These are phyloP conservation scores for Amaranthus hypochondriacus DNA, from an alignment of 148 eudicot genomes.

Conservation along the genomic window DNA sequence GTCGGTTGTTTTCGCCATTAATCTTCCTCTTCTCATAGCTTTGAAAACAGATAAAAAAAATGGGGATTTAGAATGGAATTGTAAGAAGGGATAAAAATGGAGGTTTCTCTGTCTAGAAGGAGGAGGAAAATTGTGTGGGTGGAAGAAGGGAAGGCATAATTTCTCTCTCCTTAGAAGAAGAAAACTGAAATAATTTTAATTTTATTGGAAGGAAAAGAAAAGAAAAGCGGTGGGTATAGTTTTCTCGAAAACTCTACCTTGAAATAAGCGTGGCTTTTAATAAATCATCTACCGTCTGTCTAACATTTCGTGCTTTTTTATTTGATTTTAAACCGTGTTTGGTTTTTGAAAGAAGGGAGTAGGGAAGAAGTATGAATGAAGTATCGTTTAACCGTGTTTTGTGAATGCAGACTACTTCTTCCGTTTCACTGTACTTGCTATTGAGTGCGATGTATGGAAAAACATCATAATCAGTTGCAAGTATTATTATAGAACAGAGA, in stretches of 20 bases:
- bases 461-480: no score
- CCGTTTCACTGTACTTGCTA: no score
- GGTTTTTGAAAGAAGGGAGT: no score
- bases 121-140: slow-evolving; percentile 21
- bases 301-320: no score
- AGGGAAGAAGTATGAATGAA: no score
- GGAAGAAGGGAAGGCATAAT: slow-evolving; percentile 21
- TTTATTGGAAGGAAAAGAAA: not conserved
- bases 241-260: slow-evolving; percentile 13
- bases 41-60: slow-evolving; percentile 1
- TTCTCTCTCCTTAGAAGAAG: slow-evolving; percentile 16
- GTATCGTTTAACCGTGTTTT: no score
- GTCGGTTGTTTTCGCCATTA: slow-evolving; percentile 3
- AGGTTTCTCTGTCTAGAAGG: not conserved
- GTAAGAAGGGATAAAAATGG: not conserved
- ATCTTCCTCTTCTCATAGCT: slow-evolving; percentile 27
- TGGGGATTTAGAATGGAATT: not conserved
- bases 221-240: not conserved
- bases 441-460: no score
- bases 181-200: not conserved
- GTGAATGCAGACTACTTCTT: no score
- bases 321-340: no score
- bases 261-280: no score
- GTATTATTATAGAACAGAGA: no score
- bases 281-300: no score